These are phyloP conservation scores for Globisporangium rhizosaccharum DNA, from an alignment of 352 stramenopile genomes.

Conservation along the genomic window DNA sequence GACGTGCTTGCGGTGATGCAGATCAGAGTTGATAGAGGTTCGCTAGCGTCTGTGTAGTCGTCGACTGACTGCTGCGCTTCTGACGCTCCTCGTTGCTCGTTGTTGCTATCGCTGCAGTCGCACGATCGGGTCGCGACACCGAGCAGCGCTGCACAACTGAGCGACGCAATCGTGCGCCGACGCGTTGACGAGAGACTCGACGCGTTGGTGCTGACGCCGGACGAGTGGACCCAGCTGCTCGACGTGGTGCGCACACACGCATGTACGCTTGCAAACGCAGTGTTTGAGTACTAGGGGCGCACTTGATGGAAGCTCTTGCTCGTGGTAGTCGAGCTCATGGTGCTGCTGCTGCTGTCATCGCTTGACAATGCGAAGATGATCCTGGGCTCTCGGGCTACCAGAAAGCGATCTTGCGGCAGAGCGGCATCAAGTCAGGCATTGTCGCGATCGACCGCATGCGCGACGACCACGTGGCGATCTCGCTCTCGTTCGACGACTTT, in stretches of 20 bases:
- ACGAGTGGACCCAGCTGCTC: conserved; percentile 16
- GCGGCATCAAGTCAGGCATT: conserved; percentile 18
- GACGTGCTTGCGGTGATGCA: conserved; percentile 2
- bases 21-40: too few species aligned
- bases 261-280: conserved; percentile 11
- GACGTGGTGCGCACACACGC: conserved; percentile 13
- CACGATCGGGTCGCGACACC: neutral
- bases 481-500: conserved; percentile 46
- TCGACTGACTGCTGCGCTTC: neutral
- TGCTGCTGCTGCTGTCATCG: conserved; percentile 5
- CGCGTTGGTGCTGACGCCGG: conserved; percentile 15
- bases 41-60: neutral
- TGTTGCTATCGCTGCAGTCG: neutral
- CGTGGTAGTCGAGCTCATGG: conserved; percentile 12
- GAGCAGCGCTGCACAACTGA: neutral
- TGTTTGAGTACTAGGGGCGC: neutral
- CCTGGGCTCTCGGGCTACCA: conserved; percentile 20
- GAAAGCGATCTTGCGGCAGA: conserved; percentile 22
- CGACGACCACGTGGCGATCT: conserved; percentile 20
- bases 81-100: neutral
- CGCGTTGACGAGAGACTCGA: neutral
- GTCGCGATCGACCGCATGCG: conserved; percentile 33
- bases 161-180: conserved; percentile 5
- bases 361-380: conserved; percentile 3
- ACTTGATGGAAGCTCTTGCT: neutral